Conservation (phyloP, 2,329 filamentous ascomycete genomes). For the Hysterium pulicare region DNA sequence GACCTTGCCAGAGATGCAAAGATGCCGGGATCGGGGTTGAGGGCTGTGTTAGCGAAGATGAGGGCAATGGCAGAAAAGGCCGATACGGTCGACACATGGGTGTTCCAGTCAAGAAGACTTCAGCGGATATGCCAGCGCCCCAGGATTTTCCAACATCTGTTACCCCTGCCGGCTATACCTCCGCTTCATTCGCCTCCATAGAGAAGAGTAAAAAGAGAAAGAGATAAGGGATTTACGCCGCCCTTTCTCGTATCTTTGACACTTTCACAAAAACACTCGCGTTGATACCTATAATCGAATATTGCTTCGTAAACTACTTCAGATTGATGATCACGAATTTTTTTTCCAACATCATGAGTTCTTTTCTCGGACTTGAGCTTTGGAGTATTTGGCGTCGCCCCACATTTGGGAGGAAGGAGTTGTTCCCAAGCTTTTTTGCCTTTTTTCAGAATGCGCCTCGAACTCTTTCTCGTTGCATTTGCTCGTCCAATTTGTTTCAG, state of each 20-base stretch:
- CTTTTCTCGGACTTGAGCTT: too few species aligned
- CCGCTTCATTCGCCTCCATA: constrained; percentile 16
- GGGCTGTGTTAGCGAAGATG: constrained; percentile 94
- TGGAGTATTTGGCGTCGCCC: not conserved
- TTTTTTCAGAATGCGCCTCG: too few species aligned
- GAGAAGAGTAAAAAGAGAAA: constrained; percentile 71
- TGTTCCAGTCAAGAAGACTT: constrained; percentile 60
- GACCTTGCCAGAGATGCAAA: constrained; percentile 90
- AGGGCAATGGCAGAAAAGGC: constrained; percentile 94
- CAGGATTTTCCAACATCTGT: constrained; percentile 28
- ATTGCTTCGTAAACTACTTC: too few species aligned
- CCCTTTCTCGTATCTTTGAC: not conserved
- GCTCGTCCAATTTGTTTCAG: too few species aligned
- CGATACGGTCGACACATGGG: constrained; percentile 75
- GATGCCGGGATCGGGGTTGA: constrained; percentile 92
- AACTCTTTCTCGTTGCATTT: too few species aligned
- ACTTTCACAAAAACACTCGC: too few species aligned
- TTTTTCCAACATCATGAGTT: too few species aligned
- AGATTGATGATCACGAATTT: too few species aligned
- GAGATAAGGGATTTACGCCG: constrained; percentile 47
- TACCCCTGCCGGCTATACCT: constrained; percentile 15
- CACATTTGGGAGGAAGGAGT: too few species aligned
- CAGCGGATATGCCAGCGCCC: constrained; percentile 36
- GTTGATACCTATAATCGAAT: too few species aligned
- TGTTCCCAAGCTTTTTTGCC: too few species aligned